These are phyloP conservation scores for Porodaedalea pini DNA, from an alignment of 1,284 basidiomycete species.

Conservation along the genomic window DNA sequence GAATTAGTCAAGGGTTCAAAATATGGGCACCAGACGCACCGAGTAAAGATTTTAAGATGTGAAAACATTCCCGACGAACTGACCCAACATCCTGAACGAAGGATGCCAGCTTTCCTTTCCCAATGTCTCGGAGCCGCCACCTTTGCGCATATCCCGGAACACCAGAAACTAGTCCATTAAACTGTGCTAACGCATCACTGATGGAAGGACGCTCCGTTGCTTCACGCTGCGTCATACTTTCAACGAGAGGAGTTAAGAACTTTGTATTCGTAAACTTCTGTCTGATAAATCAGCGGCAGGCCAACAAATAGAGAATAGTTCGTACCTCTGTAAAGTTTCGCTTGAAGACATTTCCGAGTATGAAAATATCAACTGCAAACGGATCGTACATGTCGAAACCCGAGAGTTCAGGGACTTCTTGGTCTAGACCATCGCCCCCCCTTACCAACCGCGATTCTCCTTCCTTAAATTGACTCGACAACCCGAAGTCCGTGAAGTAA, in stretches of 20 bases:
- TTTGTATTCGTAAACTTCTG: constrained; percentile 6
- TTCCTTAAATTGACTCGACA: constrained; percentile 22
- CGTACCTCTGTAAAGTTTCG: background rate
- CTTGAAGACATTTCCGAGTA: constrained; percentile 5
- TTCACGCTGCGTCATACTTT: constrained; percentile 1
- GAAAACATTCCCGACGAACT: background rate
- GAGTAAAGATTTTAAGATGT: background rate
- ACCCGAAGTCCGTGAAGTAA: constrained; percentile 32
- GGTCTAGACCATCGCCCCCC: background rate
- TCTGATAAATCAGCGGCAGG: background rate
- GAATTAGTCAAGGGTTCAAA: no score
- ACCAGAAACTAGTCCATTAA: background rate
- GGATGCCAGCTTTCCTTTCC: background rate
- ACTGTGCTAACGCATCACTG: constrained; percentile 2
- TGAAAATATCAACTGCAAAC: constrained; percentile 9
- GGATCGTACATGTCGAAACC: background rate
- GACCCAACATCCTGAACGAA: background rate
- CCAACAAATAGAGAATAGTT: background rate
- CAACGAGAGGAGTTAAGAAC: constrained; percentile 11
- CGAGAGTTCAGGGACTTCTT: background rate
- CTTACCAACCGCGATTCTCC: background rate
- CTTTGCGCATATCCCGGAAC: background rate
- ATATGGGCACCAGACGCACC: background rate
- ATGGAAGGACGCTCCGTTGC: background rate
- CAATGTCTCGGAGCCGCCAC: constrained; percentile 16